phyloP scores from a whole-genome alignment of 805 yeast species.

The Teunomyces panamensis region DNA sequence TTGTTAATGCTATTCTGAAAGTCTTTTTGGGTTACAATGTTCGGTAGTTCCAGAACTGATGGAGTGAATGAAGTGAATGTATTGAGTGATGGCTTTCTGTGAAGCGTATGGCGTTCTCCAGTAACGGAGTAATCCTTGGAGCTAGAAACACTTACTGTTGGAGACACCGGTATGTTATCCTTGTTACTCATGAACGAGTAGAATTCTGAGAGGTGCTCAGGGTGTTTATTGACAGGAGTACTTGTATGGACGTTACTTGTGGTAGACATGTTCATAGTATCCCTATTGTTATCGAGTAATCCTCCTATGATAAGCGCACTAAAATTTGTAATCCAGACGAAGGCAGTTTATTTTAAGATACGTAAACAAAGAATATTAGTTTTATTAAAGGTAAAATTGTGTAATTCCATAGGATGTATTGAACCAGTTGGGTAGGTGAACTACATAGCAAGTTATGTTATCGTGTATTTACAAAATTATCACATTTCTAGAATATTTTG shows the following conservation, averaged over 20 bases:
- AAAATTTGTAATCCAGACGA: background rate
- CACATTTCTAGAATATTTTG: too few relatives aligned
- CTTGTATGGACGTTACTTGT: background rate
- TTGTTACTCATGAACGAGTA: slow-evolving; percentile 45
- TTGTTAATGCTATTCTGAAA: slow-evolving; percentile 48
- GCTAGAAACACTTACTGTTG: slow-evolving; percentile 10
- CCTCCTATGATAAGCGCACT: background rate
- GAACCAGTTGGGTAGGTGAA: too few relatives aligned
- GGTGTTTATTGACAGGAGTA: slow-evolving; percentile 22
- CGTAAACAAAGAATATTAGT: too few relatives aligned
- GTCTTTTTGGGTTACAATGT: slow-evolving; percentile 59
- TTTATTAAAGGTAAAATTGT: too few relatives aligned
- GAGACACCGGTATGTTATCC: slow-evolving; percentile 10
- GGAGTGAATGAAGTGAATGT: slow-evolving; percentile 48
- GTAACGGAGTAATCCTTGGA: slow-evolving; percentile 7
- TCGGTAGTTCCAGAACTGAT: slow-evolving; percentile 58
- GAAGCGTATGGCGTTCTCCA: slow-evolving; percentile 6
- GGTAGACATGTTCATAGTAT: background rate
- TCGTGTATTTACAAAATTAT: too few relatives aligned
- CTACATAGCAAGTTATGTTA: too few relatives aligned
- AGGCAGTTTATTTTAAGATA: too few relatives aligned
- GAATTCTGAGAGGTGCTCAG: slow-evolving; percentile 60
- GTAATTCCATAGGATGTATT: too few relatives aligned
- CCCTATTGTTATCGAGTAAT: background rate
- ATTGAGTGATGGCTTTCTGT: slow-evolving; percentile 34